These are phyloP conservation scores for Bathelium albidoporum DNA, from an alignment of 495 filamentous ascomycete genomes.

Conservation along the genomic window DNA sequence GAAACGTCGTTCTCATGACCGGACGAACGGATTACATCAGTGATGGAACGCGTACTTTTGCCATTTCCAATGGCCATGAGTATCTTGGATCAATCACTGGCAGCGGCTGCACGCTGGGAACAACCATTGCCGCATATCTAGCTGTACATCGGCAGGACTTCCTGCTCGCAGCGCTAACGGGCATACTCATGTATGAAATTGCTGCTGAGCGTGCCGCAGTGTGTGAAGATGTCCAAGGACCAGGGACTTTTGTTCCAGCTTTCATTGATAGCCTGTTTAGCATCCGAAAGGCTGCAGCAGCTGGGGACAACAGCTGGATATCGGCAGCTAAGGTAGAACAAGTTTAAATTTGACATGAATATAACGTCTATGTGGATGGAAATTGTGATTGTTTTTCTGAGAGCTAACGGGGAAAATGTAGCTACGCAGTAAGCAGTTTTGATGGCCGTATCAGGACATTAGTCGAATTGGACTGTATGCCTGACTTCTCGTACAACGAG, in stretches of 20 bases:
- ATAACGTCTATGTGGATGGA: too few relatives aligned
- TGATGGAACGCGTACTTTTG: conserved; percentile 56
- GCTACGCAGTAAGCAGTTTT: too few relatives aligned
- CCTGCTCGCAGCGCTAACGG: conserved; percentile 59
- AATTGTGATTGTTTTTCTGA: too few relatives aligned
- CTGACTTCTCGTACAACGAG: too few relatives aligned
- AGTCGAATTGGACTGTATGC: too few relatives aligned
- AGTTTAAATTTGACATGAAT: conserved; percentile 7
- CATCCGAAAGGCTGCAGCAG: conserved; percentile 29
- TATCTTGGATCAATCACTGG: conserved; percentile 77
- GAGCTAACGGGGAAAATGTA: too few relatives aligned
- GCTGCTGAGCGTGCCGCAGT: conserved; percentile 66
- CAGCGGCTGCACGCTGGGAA: conserved; percentile 78
- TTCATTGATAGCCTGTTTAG: conserved; percentile 62
- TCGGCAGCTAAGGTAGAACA: conserved; percentile 44
- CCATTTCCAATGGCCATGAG: conserved; percentile 65
- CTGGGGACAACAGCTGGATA: conserved; percentile 40
- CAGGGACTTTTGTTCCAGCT: conserved; percentile 79
- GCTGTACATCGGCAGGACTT: conserved; percentile 50
- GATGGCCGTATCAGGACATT: too few relatives aligned
- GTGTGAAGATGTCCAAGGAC: conserved; percentile 57
- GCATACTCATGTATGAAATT: conserved; percentile 70
- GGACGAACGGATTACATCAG: conserved; percentile 69
- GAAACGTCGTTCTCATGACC: conserved; percentile 78
- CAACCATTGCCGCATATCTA: conserved; percentile 64